A percentile compares a stretch with the other conserved stretches of the same genome.
phyloP scores from a whole-genome alignment of 306 rosid genomes.

The Cucurbita moschata region DNA sequence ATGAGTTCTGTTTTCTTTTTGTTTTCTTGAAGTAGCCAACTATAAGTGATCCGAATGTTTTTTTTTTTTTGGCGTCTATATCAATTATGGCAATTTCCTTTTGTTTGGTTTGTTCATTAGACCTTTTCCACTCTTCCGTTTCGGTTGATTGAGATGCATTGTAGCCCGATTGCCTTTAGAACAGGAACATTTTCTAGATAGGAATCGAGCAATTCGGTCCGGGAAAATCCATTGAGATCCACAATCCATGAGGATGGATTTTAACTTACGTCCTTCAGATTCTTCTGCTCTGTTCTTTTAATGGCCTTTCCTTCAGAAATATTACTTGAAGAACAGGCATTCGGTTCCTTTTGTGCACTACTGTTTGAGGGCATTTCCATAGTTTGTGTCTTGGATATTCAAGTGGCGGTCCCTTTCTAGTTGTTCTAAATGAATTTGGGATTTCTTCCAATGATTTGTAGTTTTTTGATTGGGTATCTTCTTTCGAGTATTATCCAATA shows the following conservation, averaged over 20 bases:
- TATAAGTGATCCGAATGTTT: background rate
- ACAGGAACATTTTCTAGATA: background rate
- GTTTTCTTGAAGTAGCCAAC: background rate
- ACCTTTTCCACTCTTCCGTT: background rate
- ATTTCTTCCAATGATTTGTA: background rate
- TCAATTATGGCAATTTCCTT: background rate
- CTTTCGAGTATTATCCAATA: background rate
- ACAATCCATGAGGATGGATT: background rate
- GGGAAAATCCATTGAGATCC: constrained; percentile 1
- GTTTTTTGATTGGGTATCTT: background rate
- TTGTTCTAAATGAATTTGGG: background rate
- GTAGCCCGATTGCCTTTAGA: background rate
- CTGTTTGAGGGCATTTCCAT: background rate
- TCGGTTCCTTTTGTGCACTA: background rate
- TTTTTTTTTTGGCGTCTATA: background rate
- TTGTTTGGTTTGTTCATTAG: background rate
- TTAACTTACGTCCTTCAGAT: background rate
- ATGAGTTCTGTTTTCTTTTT: background rate
- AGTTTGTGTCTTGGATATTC: background rate
- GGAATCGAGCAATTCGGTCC: background rate
- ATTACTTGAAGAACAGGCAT: background rate
- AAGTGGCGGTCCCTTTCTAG: background rate
- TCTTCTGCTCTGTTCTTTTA: background rate
- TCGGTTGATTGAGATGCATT: background rate
- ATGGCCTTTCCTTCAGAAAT: background rate